These are phyloP conservation scores for Adansonia rubrostipa DNA, from an alignment of 441 rosid genomes.

Conservation along the genomic window DNA sequence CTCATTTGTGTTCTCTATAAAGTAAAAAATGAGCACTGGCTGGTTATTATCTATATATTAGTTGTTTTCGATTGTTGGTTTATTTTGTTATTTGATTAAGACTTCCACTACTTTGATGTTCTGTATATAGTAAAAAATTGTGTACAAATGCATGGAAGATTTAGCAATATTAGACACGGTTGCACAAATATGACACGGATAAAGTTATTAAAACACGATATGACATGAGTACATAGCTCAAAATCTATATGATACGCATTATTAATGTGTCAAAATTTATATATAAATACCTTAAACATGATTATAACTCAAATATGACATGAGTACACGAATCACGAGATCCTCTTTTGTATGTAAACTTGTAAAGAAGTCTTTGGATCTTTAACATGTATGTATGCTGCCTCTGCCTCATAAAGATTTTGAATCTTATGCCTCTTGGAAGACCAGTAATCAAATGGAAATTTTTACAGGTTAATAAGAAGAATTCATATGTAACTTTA, in stretches of 20 bases:
- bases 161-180: too few species aligned
- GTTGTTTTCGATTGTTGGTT: neutral
- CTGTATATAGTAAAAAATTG: neutral
- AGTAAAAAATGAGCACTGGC: neutral
- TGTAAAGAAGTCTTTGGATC: neutral
- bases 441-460: slow-evolving; percentile 18
- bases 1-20: neutral
- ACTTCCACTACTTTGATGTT: neutral
- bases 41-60: neutral
- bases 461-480: slow-evolving; percentile 56
- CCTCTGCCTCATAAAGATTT: neutral
- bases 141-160: neutral
- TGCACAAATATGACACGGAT: too few species aligned
- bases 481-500: slow-evolving; percentile 42
- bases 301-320: too few species aligned
- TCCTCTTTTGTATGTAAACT: neutral
- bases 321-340: too few species aligned
- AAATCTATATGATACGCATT: too few species aligned
- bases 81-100: neutral
- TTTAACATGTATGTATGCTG: too few species aligned
- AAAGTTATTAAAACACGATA: too few species aligned
- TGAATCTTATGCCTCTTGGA: neutral
- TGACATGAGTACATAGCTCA: too few species aligned
- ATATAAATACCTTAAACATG: too few species aligned
- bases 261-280: too few species aligned